These are phyloP conservation scores for Malassezia furfur DNA, from an alignment of 1,284 basidiomycete genomes.

Conservation along the genomic window DNA sequence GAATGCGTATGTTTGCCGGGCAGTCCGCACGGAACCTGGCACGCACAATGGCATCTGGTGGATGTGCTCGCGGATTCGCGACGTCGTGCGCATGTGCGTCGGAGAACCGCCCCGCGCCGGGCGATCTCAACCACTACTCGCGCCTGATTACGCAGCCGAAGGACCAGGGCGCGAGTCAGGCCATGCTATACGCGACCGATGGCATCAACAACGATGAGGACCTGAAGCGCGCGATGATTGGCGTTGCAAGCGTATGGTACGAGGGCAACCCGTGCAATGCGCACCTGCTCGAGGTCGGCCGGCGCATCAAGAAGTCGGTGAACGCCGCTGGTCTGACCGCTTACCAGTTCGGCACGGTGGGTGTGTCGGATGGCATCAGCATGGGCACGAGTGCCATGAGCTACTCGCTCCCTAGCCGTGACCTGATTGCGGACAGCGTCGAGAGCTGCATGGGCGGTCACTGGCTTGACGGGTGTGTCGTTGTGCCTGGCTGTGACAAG, in stretches of 20 bases:
- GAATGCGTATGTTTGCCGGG: not conserved
- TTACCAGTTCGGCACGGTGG: constrained; percentile 46
- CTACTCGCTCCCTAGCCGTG: constrained; percentile 45
- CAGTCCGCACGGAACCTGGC: not conserved
- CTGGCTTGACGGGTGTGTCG: constrained; percentile 46
- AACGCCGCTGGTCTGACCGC: constrained; percentile 42
- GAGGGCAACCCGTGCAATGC: constrained; percentile 47
- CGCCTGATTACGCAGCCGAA: constrained; percentile 43
- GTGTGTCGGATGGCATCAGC: constrained; percentile 46
- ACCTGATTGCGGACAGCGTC: constrained; percentile 46
- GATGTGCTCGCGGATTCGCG: constrained; percentile 2
- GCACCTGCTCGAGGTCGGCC: constrained; percentile 42
- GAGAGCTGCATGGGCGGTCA: constrained; percentile 45
- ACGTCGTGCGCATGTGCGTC: constrained; percentile 12
- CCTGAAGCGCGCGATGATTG: constrained; percentile 44
- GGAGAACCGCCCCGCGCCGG: constrained; percentile 25
- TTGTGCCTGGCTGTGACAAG: constrained; percentile 47
- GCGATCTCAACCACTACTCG: constrained; percentile 40
- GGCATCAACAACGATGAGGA: constrained; percentile 42
- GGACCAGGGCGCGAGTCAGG: constrained; percentile 46
- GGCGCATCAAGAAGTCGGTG: constrained; percentile 37
- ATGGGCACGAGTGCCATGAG: constrained; percentile 47
- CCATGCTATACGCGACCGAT: constrained; percentile 47
- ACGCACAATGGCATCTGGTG: not conserved
- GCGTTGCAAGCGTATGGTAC: constrained; percentile 46